Evolutionary conservation across 108 stramenopile species (phyloP).

Genomic region (Skeletonema marinoi): DNA sequence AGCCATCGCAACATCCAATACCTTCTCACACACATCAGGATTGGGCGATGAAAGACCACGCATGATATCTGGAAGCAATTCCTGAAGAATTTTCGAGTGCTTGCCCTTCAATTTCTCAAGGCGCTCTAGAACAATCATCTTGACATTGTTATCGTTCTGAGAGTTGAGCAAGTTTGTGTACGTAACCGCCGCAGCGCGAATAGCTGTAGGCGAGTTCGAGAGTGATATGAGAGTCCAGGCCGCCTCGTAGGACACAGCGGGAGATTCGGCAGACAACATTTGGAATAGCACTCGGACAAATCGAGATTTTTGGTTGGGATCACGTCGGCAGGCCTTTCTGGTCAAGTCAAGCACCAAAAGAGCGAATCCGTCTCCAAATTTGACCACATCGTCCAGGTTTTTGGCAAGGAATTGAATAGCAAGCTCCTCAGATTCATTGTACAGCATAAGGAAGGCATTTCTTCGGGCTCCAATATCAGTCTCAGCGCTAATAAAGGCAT

Average conservation of each 20-base stretch:
- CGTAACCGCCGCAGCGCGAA: conserved; percentile 95
- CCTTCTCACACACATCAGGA: conserved; percentile 97
- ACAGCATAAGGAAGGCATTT: conserved; percentile 99
- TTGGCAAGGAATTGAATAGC: conserved; percentile 96
- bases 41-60: conserved; percentile 94
- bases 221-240: conserved; percentile 98
- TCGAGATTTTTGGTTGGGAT: conserved; percentile 96
- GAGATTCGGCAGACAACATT: conserved; percentile 88
- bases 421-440: conserved; percentile 93
- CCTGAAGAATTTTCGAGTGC: conserved; percentile 96
- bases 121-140: conserved; percentile 96
- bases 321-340: conserved; percentile 93
- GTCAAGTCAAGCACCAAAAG: conserved; percentile 97
- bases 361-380: conserved; percentile 96
- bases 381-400: conserved; percentile 91
- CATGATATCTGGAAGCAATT: conserved; percentile 97
- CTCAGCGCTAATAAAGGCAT: conserved; percentile 82
- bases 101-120: conserved; percentile 90
- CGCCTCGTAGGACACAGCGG: conserved; percentile 98
- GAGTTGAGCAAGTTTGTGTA: conserved; percentile 96
- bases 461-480: conserved; percentile 93
- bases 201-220: conserved; percentile 97
- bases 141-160: conserved; percentile 99
- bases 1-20: conserved; percentile 94
- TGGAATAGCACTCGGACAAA: conserved; percentile 96